Evolutionary conservation across 2,329 filamentous ascomycete species (phyloP).

Genomic region (Aspergillus calidoustus): DNA sequence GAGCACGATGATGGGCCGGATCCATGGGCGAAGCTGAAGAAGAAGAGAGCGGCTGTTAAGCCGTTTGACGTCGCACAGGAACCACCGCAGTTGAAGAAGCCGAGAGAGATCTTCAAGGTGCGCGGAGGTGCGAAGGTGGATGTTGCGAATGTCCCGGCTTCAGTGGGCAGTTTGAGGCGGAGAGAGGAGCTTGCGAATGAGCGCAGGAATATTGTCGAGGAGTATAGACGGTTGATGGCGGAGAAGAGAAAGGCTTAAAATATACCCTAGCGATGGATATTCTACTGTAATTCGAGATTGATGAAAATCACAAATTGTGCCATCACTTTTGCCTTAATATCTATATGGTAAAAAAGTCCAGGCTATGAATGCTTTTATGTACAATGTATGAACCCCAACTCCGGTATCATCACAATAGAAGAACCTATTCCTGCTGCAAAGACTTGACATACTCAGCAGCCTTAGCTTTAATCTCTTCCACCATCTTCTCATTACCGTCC

Average conservation of each 20-base stretch:
- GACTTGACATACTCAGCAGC: slow-evolving; percentile 71
- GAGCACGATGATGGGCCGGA: slow-evolving; percentile 66
- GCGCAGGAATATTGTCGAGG: slow-evolving; percentile 71
- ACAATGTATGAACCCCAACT: slow-evolving; percentile 16
- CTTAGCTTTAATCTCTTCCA: slow-evolving; percentile 71
- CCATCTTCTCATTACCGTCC: slow-evolving; percentile 69
- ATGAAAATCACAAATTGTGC: neutral
- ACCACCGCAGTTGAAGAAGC: slow-evolving; percentile 72
- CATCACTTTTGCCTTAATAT: slow-evolving; percentile 14
- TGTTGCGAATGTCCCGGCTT: slow-evolving; percentile 70
- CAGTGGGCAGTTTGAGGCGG: slow-evolving; percentile 71
- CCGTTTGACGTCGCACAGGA: slow-evolving; percentile 66
- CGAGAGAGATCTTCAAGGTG: slow-evolving; percentile 67
- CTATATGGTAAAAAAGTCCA: slow-evolving; percentile 8
- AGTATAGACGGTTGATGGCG: slow-evolving; percentile 73
- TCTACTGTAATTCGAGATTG: neutral
- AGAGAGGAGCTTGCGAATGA: slow-evolving; percentile 74
- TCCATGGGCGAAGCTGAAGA: slow-evolving; percentile 77
- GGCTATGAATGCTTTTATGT: slow-evolving; percentile 19
- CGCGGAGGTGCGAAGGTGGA: slow-evolving; percentile 67
- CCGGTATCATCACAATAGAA: slow-evolving; percentile 21
- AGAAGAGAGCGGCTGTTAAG: slow-evolving; percentile 43
- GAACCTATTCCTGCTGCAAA: slow-evolving; percentile 35
- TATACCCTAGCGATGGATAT: neutral
- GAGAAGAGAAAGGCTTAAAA: slow-evolving; percentile 46